phyloP scores from a whole-genome alignment of 2,329 filamentous ascomycete genomes.

The Ophiognomonia clavigignenti-juglandacearum region DNA sequence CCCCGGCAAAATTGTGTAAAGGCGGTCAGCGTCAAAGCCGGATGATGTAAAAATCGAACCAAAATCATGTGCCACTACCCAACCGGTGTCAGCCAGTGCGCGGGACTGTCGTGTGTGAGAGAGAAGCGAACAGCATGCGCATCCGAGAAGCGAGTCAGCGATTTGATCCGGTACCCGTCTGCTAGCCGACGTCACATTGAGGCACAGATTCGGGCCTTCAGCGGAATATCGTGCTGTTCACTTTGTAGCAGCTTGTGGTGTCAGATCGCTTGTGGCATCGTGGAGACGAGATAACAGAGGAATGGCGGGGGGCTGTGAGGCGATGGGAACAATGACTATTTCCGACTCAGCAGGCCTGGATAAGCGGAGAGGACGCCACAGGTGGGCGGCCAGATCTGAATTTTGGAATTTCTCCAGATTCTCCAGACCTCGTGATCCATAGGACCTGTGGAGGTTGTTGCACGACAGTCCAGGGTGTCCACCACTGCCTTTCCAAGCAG shows the following conservation, averaged over 20 bases:
- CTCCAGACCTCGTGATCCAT: conserved; percentile 10
- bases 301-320: neutral
- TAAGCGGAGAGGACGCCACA: conserved; percentile 2
- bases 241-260: neutral
- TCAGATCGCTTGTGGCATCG: neutral
- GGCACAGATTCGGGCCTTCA: conserved; percentile 1
- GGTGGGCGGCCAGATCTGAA: neutral
- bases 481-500: neutral
- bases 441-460: conserved; percentile 8
- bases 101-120: too few species aligned
- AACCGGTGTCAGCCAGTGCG: too few species aligned
- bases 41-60: conserved; percentile 16
- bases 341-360: conserved; percentile 1
- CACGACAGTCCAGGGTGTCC: conserved; percentile 6
- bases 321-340: neutral
- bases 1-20: conserved; percentile 12
- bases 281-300: neutral
- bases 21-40: conserved; percentile 15
- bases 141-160: conserved; percentile 9
- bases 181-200: conserved; percentile 5
- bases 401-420: conserved; percentile 15
- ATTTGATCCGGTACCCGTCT: conserved; percentile 1
- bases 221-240: neutral
- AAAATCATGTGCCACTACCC: conserved; percentile 1
- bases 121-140: too few species aligned